Conservation (phyloP, 768 basidiomycete genomes). For the Erythrobasidium yunnanense region DNA sequence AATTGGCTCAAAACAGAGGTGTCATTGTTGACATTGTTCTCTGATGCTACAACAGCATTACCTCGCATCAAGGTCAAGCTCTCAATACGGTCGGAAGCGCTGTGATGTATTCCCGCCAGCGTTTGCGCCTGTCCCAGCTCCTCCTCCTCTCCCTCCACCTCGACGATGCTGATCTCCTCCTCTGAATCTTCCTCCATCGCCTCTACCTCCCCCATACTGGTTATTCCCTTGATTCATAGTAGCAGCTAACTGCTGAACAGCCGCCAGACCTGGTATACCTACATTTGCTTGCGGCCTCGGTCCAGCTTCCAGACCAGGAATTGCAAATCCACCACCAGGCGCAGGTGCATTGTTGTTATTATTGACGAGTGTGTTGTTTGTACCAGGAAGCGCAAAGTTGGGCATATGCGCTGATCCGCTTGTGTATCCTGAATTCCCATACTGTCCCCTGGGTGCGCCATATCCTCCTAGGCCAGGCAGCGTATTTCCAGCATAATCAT, state of each 20-base stretch:
- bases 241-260: constrained; percentile 9
- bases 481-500: constrained; percentile 63
- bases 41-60: too few relatives aligned
- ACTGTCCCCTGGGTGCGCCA: too few relatives aligned
- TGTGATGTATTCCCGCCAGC: too few relatives aligned
- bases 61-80: too few relatives aligned
- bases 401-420: not conserved
- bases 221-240: not conserved
- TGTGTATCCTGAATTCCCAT: not conserved
- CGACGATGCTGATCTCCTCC: too few relatives aligned
- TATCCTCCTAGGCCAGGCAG: constrained; percentile 61
- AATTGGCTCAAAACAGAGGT: too few relatives aligned
- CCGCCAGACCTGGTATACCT: constrained; percentile 14
- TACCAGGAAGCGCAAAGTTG: not conserved
- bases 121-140: too few relatives aligned
- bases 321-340: not conserved
- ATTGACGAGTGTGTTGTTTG: not conserved
- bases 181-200: too few relatives aligned
- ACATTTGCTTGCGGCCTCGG: not conserved
- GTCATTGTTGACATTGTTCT: too few relatives aligned
- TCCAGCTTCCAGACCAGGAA: constrained; percentile 3
- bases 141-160: too few relatives aligned
- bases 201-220: too few relatives aligned
- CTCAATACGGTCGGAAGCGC: too few relatives aligned
- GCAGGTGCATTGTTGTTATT: not conserved